Evolutionary conservation across 805 yeast genomes (phyloP), one percentile per base, ranked within the genome.

Genomic region (Pichia membranifaciens): DNA sequence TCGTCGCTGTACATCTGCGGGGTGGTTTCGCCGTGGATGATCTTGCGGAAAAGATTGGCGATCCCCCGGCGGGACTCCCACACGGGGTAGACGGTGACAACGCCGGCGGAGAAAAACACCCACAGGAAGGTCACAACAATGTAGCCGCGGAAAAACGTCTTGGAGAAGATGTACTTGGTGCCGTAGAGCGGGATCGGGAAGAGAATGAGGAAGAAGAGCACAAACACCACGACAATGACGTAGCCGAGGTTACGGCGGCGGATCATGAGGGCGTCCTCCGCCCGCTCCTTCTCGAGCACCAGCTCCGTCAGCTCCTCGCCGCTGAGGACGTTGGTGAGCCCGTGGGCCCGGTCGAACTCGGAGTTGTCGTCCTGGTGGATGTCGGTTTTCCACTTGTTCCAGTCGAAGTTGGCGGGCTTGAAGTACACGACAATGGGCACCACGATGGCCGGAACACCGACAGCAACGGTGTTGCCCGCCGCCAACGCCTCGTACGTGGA

Each of bases 391-490:
- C 76, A 71, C 23, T 69, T 59, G 37, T 65, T 57, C 80, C 81
- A 78, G 57, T 78, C 78, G 54, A 75, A 78, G 43, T 58, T 50
- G 4, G 78, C 79, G 51, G 71, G 73, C 58, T 67, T 71, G 6
- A 61, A 54, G 34, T 65, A 61, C 5, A 79, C 75, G 43, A 78
- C 64, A 3, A 69, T 55, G 17, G 78, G 81, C 43, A 74, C 59
- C 29, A 73, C 56, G 13, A 78, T 51, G 37, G 69, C 53, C 1
- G 82, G 82, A 21, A 74, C 61, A 44, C 71, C 73, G 48, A 78
- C 67, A 1, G 82, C 81, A 51, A 75, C 75, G 15, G 77, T 74
- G 57, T 78, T 78, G 38, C 83, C 83, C 1, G 78, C 76, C 49
- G 78, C 72, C 72, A 73, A 73, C 20, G 82, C 67, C 52, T 71